Percentiles rank a stretch among this genome's conserved stretches.
Conservation (phyloP, 2,329 filamentous ascomycete species). For the Neophaeococcomyces aloes region DNA sequence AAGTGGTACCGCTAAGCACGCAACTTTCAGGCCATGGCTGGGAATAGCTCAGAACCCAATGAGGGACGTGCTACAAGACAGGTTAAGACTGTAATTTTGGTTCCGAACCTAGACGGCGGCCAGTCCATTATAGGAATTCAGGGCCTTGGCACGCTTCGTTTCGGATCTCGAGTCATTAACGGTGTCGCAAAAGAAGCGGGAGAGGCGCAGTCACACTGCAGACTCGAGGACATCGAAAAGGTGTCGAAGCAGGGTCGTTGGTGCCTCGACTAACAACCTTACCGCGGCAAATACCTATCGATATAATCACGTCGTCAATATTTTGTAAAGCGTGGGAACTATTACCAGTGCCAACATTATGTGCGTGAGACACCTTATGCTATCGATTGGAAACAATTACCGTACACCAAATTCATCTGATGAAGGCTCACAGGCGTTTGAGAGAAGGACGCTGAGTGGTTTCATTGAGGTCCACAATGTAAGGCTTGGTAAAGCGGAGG, state of each 20-base stretch:
- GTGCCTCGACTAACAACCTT: slow-evolving; percentile 2
- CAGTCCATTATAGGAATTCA: too few species aligned
- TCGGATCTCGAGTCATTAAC: background rate
- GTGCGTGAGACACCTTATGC: too few species aligned
- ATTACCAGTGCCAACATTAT: background rate
- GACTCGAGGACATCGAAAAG: background rate
- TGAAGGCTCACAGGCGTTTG: too few species aligned
- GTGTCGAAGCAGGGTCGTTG: background rate
- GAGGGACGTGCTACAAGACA: too few species aligned
- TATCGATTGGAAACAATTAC: too few species aligned
- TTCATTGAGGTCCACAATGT: too few species aligned
- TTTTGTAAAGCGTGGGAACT: background rate
- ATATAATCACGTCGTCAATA: background rate
- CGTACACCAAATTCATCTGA: too few species aligned
- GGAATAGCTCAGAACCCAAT: too few species aligned
- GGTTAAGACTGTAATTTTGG: background rate
- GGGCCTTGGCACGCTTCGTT: background rate
- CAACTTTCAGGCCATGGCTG: too few species aligned
- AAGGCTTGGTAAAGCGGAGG: too few species aligned
- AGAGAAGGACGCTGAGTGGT: too few species aligned
- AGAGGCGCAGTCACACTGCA: slow-evolving; percentile 3
- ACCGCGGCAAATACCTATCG: background rate
- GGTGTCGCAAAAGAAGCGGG: background rate
- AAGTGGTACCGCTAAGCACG: too few species aligned
- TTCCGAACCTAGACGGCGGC: background rate